Evolutionary conservation across 140 eudicot genomes (phyloP).

Genomic region (Anethum foeniculum): DNA sequence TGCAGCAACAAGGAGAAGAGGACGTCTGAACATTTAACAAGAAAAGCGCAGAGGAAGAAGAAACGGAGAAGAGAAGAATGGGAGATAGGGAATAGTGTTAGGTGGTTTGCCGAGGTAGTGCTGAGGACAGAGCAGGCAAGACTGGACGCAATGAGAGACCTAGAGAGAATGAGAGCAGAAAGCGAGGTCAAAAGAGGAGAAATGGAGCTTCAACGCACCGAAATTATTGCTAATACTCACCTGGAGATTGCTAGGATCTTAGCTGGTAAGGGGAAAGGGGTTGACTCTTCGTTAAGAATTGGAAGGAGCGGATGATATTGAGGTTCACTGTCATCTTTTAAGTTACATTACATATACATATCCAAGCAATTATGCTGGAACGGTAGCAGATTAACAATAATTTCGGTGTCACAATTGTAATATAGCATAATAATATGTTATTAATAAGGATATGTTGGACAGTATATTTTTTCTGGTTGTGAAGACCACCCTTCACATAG

Average conservation of each 20-base stretch:
- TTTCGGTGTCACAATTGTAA: not conserved
- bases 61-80: slow-evolving; percentile 25
- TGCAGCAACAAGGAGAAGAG: slow-evolving; percentile 42
- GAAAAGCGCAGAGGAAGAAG: slow-evolving; percentile 22
- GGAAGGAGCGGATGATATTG: slow-evolving; percentile 39
- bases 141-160: slow-evolving; percentile 56
- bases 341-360: not conserved
- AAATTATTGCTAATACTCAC: slow-evolving; percentile 83
- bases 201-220: slow-evolving; percentile 68
- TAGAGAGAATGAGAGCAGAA: slow-evolving; percentile 80
- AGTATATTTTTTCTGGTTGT: not conserved
- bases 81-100: slow-evolving; percentile 57
- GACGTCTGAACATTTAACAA: slow-evolving; percentile 24
- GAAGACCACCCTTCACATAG: not conserved
- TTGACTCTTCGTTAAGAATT: slow-evolving; percentile 57
- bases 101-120: slow-evolving; percentile 74
- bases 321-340: not conserved
- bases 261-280: slow-evolving; percentile 44
- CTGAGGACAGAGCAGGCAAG: slow-evolving; percentile 67
- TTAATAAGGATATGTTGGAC: not conserved
- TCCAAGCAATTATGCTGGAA: not conserved
- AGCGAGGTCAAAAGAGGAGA: slow-evolving; percentile 77
- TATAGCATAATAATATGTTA: not conserved
- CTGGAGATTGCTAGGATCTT: slow-evolving; percentile 75
- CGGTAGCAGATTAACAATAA: not conserved